Evolutionary conservation across 2,329 filamentous ascomycete genomes (phyloP).

Genomic region (Microcyclosporella mali): DNA sequence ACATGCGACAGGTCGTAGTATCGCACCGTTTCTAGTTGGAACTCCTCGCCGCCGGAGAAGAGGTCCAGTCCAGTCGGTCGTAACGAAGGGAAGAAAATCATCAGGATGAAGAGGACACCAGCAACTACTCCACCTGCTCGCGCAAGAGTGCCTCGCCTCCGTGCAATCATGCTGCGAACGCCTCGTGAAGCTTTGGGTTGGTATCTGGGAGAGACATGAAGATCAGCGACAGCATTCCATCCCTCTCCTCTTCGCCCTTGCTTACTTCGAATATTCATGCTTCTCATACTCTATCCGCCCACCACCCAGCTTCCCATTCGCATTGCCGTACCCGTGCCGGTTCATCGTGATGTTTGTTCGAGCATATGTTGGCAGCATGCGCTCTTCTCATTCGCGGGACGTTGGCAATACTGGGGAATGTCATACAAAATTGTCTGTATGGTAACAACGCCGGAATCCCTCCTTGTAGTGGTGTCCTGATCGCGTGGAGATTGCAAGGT

Average conservation of each 20-base stretch:
- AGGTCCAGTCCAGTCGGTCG: conserved; percentile 49
- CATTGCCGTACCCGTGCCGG: conserved; percentile 65
- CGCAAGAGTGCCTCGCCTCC: conserved; percentile 65
- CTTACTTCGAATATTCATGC: conserved; percentile 61
- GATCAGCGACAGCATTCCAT: too few species aligned
- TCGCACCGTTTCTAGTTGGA: conserved; percentile 86
- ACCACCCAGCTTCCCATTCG: conserved; percentile 61
- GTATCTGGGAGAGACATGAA: conserved; percentile 52
- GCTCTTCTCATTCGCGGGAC: background rate
- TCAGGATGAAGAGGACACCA: conserved; percentile 54
- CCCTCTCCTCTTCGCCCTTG: too few species aligned
- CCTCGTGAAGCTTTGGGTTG: conserved; percentile 69
- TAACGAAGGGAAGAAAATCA: conserved; percentile 72
- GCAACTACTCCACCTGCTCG: conserved; percentile 57
- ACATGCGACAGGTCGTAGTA: conserved; percentile 95
- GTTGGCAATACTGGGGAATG: background rate
- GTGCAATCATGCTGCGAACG: conserved; percentile 50
- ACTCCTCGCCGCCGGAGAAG: conserved; percentile 57
- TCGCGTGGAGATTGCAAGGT: conserved; percentile 1
- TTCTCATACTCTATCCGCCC: conserved; percentile 61
- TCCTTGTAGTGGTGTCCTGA: conserved; percentile 1
- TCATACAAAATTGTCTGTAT: background rate
- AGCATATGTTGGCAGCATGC: conserved; percentile 57
- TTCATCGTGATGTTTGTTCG: conserved; percentile 67
- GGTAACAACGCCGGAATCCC: background rate